Evolutionary conservation across 805 yeast genomes (phyloP), one percentile per base, ranked within the genome.

Genomic region (Lachancea quebecensis): DNA sequence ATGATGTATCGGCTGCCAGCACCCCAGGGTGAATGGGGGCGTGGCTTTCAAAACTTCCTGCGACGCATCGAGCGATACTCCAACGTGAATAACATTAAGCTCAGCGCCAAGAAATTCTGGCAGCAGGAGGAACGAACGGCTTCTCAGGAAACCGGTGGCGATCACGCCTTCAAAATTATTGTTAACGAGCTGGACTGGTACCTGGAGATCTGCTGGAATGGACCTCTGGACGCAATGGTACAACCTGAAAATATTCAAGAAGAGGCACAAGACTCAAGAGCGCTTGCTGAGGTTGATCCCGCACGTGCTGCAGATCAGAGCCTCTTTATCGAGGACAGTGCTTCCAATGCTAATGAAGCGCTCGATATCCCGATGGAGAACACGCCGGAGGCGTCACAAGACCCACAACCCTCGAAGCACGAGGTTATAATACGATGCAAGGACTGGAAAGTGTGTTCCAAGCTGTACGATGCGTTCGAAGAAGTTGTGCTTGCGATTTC

Each of bases 361-460:
- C 17, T 28, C 8, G 40, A 15, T 11, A 28, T 16, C 11, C 29
- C 28, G 4, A 29, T 8, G 4, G 38, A 35, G n/a, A 28, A 29
- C 18, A 14, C 25, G 6, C 11, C 35, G 9, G 37, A 14, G 12
- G 18, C 32, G 10, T 11, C 34, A 9, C 57, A 57, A 11, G 59
- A 57, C 33, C 46, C 45, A 39, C 57, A 48, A 11, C 50, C 40
- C 38, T 47, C 52, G 2, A 41, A 42, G 5, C 55, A 69, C 45
- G 77, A 71, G 34, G 72, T 83, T 2, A 64, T 71, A 25, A 75
- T 85, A 27, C 72, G 71, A 52, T 64, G 78, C 18, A 75, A 69
- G 53, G 87, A 83, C 58, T 85, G 91, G 91, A 79, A 72, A 54
- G 65, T 78, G 49, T 85, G 86, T 1, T 69, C 80, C 4, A 75